phyloP scores from a whole-genome alignment of 345 rosid genomes.

The Linum trigynum region DNA sequence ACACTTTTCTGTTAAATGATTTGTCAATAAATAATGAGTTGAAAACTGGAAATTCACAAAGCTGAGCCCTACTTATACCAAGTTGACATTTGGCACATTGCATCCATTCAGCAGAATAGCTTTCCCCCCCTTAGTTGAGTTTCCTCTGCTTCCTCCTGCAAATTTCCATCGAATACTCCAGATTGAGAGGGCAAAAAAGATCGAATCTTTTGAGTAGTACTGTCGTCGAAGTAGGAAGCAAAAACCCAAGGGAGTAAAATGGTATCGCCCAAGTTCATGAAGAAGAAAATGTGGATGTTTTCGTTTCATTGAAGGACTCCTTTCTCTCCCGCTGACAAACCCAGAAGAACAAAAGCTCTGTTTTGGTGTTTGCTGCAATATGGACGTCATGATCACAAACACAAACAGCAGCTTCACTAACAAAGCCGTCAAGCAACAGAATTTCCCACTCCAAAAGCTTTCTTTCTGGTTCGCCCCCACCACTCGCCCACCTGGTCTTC shows the following conservation, averaged over 20 bases:
- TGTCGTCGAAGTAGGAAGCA: not conserved
- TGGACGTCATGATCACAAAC: slow-evolving; percentile 36
- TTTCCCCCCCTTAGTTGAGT: no score
- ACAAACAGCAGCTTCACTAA: slow-evolving; percentile 14
- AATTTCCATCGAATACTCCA: no score
- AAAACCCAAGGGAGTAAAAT: slow-evolving; percentile 7
- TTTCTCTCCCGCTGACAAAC: slow-evolving; percentile 10
- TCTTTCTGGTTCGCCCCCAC: slow-evolving; percentile 74
- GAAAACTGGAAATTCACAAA: no score
- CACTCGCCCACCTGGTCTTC: slow-evolving; percentile 54
- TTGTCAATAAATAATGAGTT: no score
- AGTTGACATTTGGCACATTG: no score
- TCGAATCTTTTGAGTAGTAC: no score
- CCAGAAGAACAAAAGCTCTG: not conserved
- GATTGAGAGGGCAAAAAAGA: no score
- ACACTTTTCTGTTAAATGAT: no score
- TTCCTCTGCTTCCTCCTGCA: no score
- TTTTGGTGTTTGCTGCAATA: slow-evolving; percentile 19
- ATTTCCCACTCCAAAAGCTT: slow-evolving; percentile 46
- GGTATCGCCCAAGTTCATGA: slow-evolving; percentile 26
- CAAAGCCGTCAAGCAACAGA: slow-evolving; percentile 33
- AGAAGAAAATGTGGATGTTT: slow-evolving; percentile 45
- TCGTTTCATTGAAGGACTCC: slow-evolving; percentile 9
- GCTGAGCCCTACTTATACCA: no score
- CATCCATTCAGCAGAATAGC: no score